Evolutionary conservation across 305 asterid genomes (phyloP).

Genomic region (Plantago lanceolata): DNA sequence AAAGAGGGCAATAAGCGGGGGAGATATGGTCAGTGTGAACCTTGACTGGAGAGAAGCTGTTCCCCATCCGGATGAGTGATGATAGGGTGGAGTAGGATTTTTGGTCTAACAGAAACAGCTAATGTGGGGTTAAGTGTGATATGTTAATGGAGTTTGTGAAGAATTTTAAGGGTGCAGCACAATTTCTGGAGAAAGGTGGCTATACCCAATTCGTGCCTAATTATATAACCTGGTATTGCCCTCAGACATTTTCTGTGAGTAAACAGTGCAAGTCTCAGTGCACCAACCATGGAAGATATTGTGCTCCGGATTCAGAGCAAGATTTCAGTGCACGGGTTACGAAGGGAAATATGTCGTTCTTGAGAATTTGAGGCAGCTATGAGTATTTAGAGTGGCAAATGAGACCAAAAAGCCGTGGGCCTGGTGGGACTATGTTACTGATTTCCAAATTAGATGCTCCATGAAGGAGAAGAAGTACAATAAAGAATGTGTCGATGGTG

Average conservation of each 20-base stretch:
- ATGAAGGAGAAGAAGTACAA: conserved; percentile 95
- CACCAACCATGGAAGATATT: conserved; percentile 86
- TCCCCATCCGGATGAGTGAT: conserved; percentile 88
- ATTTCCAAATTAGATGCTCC: conserved; percentile 92
- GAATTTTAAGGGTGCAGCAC: conserved; percentile 94
- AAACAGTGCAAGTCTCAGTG: conserved; percentile 95
- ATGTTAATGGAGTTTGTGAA: conserved; percentile 85
- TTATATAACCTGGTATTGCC: conserved; percentile 96
- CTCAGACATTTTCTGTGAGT: conserved; percentile 76
- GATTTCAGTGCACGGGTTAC: conserved; percentile 86
- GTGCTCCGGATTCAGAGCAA: conserved; percentile 97
- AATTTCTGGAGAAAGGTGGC: conserved; percentile 92
- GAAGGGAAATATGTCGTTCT: conserved; percentile 89
- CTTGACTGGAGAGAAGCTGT: conserved; percentile 98
- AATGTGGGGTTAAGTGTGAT: conserved; percentile 88
- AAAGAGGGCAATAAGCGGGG: conserved; percentile 50
- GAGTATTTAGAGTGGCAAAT: conserved; percentile 77
- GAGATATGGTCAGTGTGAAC: conserved; percentile 73
- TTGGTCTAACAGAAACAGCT: conserved; percentile 91
- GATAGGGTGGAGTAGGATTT: conserved; percentile 88
- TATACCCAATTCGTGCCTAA: conserved; percentile 94
- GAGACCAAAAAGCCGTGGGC: conserved; percentile 80
- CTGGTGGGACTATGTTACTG: conserved; percentile 99
- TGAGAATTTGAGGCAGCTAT: conserved; percentile 84
- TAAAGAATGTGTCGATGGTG: conserved; percentile 66